A percentile compares a stretch with the other conserved stretches of the same genome.
Evolutionary conservation across 169 alveolate species (phyloP).

Genomic region (Plasmodium coatneyi): DNA sequence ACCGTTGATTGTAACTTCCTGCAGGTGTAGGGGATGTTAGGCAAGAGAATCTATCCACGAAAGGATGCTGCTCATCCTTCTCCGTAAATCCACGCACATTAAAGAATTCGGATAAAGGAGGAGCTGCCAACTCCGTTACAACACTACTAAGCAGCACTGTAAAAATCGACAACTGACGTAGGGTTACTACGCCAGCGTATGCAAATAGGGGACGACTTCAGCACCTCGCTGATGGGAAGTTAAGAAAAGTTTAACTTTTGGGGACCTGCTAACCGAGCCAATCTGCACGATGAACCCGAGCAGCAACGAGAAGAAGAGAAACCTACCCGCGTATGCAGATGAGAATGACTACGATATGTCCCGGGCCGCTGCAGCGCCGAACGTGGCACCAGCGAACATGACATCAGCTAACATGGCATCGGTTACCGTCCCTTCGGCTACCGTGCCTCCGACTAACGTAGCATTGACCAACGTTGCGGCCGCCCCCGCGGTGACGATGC

Average conservation of each 20-base stretch:
- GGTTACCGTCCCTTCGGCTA: too few relatives aligned
- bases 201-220: background rate
- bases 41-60: background rate
- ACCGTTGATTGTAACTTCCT: background rate
- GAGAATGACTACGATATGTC: background rate
- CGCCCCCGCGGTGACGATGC: background rate
- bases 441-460: background rate
- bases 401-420: background rate
- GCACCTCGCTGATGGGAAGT: background rate
- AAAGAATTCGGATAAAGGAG: background rate
- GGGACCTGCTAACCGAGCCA: background rate
- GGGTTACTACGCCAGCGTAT: background rate
- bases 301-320: constrained; percentile 53
- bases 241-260: background rate
- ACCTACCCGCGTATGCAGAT: background rate
- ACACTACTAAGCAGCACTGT: background rate
- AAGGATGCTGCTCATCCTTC: background rate
- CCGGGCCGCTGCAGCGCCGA: background rate
- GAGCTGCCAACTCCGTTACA: background rate
- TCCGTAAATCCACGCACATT: background rate
- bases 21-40: background rate
- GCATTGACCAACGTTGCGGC: background rate
- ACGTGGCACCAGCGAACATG: background rate
- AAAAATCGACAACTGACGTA: background rate
- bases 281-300: constrained; percentile 7